phyloP scores from a whole-genome alignment of 495 filamentous ascomycete genomes.

The Cercophora newfieldiana region DNA sequence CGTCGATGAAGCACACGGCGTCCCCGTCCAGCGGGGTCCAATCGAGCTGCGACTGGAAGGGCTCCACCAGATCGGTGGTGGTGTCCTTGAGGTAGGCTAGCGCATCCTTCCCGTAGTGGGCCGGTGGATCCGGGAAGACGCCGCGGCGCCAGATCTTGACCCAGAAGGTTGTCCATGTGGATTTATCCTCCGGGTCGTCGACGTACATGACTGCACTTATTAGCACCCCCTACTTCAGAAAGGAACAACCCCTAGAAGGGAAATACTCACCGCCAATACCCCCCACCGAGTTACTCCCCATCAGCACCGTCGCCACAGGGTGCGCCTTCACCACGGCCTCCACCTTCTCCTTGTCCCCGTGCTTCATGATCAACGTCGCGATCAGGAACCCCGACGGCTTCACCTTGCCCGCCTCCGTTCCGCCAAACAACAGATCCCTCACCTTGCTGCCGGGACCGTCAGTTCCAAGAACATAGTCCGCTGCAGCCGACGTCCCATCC shows the following conservation, averaged over 20 bases:
- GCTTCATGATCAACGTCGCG: constrained; percentile 28
- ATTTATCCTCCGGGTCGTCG: constrained; percentile 33
- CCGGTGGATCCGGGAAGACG: constrained; percentile 6
- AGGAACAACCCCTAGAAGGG: neutral
- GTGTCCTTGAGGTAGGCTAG: constrained; percentile 43
- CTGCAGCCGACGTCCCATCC: constrained; percentile 48
- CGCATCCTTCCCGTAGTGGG: constrained; percentile 25
- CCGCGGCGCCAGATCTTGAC: constrained; percentile 36
- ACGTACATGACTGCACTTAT: constrained; percentile 20
- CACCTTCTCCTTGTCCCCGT: constrained; percentile 37
- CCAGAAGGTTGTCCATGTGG: constrained; percentile 41
- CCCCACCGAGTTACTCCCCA: constrained; percentile 25
- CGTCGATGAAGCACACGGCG: constrained; percentile 21
- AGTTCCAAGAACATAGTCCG: constrained; percentile 44
- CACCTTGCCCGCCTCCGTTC: constrained; percentile 28
- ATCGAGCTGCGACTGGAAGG: constrained; percentile 41
- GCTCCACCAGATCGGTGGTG: constrained; percentile 38
- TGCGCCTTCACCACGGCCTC: constrained; percentile 27
- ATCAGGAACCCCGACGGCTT: constrained; percentile 32
- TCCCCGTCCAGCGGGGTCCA: constrained; percentile 45
- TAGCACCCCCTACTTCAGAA: neutral
- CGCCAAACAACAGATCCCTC: constrained; percentile 39
- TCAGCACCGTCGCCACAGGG: constrained; percentile 34
- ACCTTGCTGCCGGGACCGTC: constrained; percentile 49
- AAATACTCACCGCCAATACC: constrained; percentile 19